phyloP scores from a whole-genome alignment of 768 basidiomycete species.

The Kwoniella europaea region DNA sequence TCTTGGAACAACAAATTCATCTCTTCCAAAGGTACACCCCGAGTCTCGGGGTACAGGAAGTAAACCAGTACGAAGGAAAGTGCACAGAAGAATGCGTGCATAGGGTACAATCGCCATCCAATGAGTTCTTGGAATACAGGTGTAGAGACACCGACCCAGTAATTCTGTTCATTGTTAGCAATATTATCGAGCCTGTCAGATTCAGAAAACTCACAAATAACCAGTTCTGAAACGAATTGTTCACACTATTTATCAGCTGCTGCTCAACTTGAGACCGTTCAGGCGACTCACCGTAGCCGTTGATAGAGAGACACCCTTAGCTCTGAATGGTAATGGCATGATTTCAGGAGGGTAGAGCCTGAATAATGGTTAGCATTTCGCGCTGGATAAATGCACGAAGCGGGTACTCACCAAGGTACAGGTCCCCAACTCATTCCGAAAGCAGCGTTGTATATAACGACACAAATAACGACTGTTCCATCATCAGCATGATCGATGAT shows the following conservation, averaged over 20 bases:
- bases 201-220: slow-evolving; percentile 41
- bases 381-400: background rate
- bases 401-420: slow-evolving; percentile 68
- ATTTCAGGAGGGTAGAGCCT: slow-evolving; percentile 65
- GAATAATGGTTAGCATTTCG: background rate
- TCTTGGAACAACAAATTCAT: slow-evolving; percentile 57
- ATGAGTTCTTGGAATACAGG: slow-evolving; percentile 86
- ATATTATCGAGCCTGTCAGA: background rate
- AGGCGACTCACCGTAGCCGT: slow-evolving; percentile 70
- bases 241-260: slow-evolving; percentile 1
- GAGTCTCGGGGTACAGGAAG: slow-evolving; percentile 57
- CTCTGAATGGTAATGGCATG: slow-evolving; percentile 84
- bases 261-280: background rate
- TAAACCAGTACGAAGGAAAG: slow-evolving; percentile 75
- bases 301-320: slow-evolving; percentile 93
- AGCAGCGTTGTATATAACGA: slow-evolving; percentile 90
- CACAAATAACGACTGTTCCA: slow-evolving; percentile 80
- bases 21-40: slow-evolving; percentile 53
- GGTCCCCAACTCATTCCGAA: slow-evolving; percentile 88
- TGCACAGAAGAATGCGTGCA: slow-evolving; percentile 91
- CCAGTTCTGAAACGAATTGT: slow-evolving; percentile 62
- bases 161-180: slow-evolving; percentile 65
- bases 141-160: slow-evolving; percentile 83
- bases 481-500: slow-evolving; percentile 1
- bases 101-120: slow-evolving; percentile 88